Percentiles rank a stretch among this genome's conserved stretches.
Evolutionary conservation across 768 basidiomycete genomes (phyloP).

Genomic region (Suillus plorans): DNA sequence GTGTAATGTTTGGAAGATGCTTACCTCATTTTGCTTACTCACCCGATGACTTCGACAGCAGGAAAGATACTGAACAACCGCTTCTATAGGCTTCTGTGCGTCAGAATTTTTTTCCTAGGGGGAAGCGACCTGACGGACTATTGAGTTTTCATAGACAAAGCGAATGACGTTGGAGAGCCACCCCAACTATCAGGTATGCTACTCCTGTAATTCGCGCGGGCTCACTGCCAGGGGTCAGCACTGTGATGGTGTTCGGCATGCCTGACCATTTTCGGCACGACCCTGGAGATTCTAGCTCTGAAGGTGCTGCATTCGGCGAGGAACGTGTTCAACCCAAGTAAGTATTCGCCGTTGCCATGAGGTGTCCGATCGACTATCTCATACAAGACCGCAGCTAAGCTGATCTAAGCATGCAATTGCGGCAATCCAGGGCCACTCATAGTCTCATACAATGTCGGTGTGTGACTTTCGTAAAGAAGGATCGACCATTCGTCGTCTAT

Average conservation of each 20-base stretch:
- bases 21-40: background rate
- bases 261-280: slow-evolving; percentile 2
- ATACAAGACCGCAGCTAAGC: background rate
- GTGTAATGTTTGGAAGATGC: background rate
- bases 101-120: background rate
- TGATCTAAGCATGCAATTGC: background rate
- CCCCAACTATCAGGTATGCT: background rate
- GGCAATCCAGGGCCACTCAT: background rate
- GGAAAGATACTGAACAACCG: background rate
- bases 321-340: slow-evolving; percentile 3
- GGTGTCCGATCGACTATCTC: background rate
- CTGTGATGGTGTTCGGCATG: background rate
- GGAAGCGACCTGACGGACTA: background rate
- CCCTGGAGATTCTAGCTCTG: background rate
- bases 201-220: background rate
- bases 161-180: background rate
- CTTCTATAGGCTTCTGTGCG: background rate
- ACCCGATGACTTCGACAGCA: background rate
- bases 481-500: background rate
- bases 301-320: slow-evolving; percentile 1
- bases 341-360: slow-evolving; percentile 6
- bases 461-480: background rate
- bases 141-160: background rate
- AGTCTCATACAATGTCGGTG: background rate
- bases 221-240: no score